Evolutionary conservation across 2,329 filamentous ascomycete species (phyloP).

Genomic region (Trichoderma sp.): DNA sequence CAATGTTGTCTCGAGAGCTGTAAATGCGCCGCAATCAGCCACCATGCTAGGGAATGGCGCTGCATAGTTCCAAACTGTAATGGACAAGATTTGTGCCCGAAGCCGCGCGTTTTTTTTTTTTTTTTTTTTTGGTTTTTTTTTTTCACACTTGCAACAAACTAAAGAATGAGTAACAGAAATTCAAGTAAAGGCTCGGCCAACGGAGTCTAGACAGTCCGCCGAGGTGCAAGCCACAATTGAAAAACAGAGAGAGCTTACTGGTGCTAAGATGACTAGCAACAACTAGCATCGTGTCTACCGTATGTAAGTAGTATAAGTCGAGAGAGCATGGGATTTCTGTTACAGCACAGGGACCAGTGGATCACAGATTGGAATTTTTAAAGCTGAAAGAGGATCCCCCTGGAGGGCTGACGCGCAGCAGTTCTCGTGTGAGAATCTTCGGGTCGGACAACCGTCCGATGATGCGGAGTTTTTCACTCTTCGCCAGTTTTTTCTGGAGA

Average conservation of each 20-base stretch:
- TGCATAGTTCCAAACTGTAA: slow-evolving; percentile 20
- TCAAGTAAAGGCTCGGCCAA: not conserved
- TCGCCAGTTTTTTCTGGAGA: not conserved
- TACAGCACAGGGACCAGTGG: not conserved
- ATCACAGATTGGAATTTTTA: not conserved
- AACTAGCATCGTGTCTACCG: not conserved
- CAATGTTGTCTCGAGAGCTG: not conserved
- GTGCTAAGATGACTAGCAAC: not conserved
- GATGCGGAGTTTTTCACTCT: not conserved
- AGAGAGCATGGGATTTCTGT: not conserved
- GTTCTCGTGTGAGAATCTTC: not conserved
- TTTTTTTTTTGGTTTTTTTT: not conserved
- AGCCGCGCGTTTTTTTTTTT: slow-evolving; percentile 2
- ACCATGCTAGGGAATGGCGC: slow-evolving; percentile 1
- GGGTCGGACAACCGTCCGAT: slow-evolving; percentile 6
- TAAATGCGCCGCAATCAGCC: slow-evolving; percentile 11
- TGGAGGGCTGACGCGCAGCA: slow-evolving; percentile 8
- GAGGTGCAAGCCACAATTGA: not conserved
- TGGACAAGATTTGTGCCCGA: not conserved
- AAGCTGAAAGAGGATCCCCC: not conserved
- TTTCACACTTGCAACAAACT: not conserved
- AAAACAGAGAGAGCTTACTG: not conserved
- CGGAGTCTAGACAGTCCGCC: slow-evolving; percentile 7
- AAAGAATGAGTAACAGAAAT: not conserved
- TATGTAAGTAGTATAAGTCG: not conserved